Conservation (phyloP, 2,329 filamentous ascomycete genomes). For the Talaromyces rugulosus region DNA sequence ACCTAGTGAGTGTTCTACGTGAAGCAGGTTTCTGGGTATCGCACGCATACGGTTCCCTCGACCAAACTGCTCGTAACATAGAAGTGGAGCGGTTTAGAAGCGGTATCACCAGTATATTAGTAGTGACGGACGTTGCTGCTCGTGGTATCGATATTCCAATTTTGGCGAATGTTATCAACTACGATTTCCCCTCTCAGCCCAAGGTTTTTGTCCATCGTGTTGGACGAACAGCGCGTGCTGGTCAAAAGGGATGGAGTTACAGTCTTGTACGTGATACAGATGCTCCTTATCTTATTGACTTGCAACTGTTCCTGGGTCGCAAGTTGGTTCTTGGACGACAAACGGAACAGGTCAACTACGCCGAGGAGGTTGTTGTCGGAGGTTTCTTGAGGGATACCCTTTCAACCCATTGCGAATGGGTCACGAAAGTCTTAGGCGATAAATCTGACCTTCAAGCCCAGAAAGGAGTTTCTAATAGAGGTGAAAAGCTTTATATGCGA, state of each 20-base stretch:
- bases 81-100: conserved; percentile 87
- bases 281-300: conserved; percentile 83
- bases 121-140: conserved; percentile 94
- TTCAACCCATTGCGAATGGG: conserved; percentile 74
- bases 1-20: conserved; percentile 74
- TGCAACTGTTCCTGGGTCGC: conserved; percentile 91
- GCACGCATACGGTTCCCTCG: conserved; percentile 89
- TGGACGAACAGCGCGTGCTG: conserved; percentile 90
- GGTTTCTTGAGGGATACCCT: conserved; percentile 68
- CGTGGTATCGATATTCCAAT: conserved; percentile 97
- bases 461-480: conserved; percentile 72
- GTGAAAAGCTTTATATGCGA: conserved; percentile 86
- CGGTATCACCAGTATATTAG: conserved; percentile 81
- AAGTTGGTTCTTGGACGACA: conserved; percentile 72
- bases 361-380: conserved; percentile 80
- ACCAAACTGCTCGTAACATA: conserved; percentile 87
- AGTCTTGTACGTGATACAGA: conserved; percentile 85
- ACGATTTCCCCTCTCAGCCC: conserved; percentile 93
- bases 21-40: conserved; percentile 83
- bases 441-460: conserved; percentile 69
- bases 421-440: conserved; percentile 72
- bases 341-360: conserved; percentile 62
- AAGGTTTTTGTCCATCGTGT: conserved; percentile 97
- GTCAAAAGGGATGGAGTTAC: conserved; percentile 89
- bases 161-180: conserved; percentile 96